Evolutionary conservation across 306 rosid species (phyloP), one percentile per base, ranked within the genome.

Genomic region (Lathyrus aphaca): DNA sequence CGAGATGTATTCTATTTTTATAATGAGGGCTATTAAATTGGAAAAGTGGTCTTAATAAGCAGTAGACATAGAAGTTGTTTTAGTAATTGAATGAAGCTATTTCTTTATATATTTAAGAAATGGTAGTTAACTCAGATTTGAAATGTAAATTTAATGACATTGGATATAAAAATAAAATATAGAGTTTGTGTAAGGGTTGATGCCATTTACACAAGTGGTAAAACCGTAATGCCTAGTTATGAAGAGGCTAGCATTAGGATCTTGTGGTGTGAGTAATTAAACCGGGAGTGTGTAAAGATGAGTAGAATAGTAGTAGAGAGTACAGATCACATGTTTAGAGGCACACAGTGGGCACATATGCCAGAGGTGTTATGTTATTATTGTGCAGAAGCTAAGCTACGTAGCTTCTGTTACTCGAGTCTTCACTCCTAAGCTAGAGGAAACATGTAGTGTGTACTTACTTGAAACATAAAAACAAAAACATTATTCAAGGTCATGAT

Each of bases 251-350:
- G 16, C 8, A 77, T 55, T 71, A 64, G 77, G 63, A 71, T 16
- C 16, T 30, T 77, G 60, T 76, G 66, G 10, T 77, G 53, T 69
- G 66, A 70, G 14, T 64, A 43, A 42, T 56, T 56, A 70, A 63
- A 62, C 61, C 55, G 13, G 43, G 56, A 49, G 27, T 9, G 56
- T 17, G 56, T 49, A 17, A 17, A 49, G 19, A 17, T 23, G 1
- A 45, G 56, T 11, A 40, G 18, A 59, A 69, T 68, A 75, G 69
- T 35, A 35, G 39, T 35, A 25, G 25, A 10, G 15, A 44, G 45
- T 55, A 55, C 62, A 30, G 13, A 8, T 64, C 39, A 50, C 35
- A 32, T 19, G 64, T 76, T 69, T 61, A 62, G 48, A 61, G 75
- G 55, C 25, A 45, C 57, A 43, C 56, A 55, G 49, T 19, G 58